Evolutionary conservation across 371 early-diverging fungal genomes (phyloP), one percentile per base, ranked within the genome.

Genomic region (Haplosporangium sp.): DNA sequence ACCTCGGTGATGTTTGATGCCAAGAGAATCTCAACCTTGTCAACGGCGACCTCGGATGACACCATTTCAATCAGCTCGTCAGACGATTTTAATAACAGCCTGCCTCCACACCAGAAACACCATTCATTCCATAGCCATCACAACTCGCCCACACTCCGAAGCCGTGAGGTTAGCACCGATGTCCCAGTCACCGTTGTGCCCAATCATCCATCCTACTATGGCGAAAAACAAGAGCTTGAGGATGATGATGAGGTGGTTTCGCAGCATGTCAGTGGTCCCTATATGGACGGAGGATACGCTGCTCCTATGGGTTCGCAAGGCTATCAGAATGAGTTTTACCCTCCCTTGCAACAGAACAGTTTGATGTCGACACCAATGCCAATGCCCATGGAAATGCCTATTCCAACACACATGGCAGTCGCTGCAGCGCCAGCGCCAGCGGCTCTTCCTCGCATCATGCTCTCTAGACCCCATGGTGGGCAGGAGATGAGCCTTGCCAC

Each of bases 1-100:
- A 53, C 64, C 14, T 77, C 77, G 21, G 37, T 71, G 29, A 67
- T 77, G 68, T 77, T 77, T 71, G 77, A 77, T 56, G 77, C 77
- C 37, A 77, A 67, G 64, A 64, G 64, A n/a, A 37, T 60, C 41
- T 77, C 77, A 21, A 58, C 50, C 18, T 20, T 60, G 36, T 72
- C 72, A 18, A 54, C 40, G 0, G 55, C 54, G 6, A 66, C 71
- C 8, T 62, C 70, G 4, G 72, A 70, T 5, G 76, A 76, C 5
- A 40, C 64, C 3, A 41, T 59, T 20, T 74, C 74, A 11, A 58
- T 51, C 7, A 57, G 42, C 51, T 69, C 69, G 3, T 53, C 69
- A n/a, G 76, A 76, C 14, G 77, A 77, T 14, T 64, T 72, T 46
- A 57, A 64, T 14, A 55, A 53, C 56, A 56, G 53, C 37, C 16